Evolutionary conservation across 495 filamentous ascomycete species (phyloP).

Genomic region (Penicillium egyptiacum): DNA sequence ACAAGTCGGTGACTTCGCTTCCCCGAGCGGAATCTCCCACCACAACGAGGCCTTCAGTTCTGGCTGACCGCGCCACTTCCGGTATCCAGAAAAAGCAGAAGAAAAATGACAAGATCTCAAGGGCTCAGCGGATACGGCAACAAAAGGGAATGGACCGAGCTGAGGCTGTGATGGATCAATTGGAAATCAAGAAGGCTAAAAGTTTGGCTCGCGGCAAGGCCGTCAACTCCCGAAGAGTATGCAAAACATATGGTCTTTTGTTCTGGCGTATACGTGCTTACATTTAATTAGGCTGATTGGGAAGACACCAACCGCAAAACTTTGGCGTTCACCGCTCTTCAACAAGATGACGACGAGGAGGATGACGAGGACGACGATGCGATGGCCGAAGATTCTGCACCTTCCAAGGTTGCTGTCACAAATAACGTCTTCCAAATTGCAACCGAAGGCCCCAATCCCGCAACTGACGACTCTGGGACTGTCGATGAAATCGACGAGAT

Average conservation of each 20-base stretch:
- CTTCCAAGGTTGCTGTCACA: conserved; percentile 19
- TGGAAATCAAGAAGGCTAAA: conserved; percentile 66
- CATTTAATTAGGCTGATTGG: conserved; percentile 40
- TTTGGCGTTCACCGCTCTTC: conserved; percentile 32
- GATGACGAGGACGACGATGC: conserved; percentile 32
- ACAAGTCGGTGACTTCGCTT: conserved; percentile 69
- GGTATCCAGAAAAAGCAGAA: conserved; percentile 69
- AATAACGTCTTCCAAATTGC: conserved; percentile 18
- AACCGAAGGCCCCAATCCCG: conserved; percentile 14
- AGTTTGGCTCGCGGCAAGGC: conserved; percentile 60
- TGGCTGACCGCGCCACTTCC: conserved; percentile 55
- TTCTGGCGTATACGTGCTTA: conserved; percentile 20
- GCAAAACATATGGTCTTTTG: conserved; percentile 5
- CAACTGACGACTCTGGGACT: conserved; percentile 24
- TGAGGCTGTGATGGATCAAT: conserved; percentile 66
- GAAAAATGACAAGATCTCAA: conserved; percentile 57
- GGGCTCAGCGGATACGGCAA: conserved; percentile 64
- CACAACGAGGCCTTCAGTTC: conserved; percentile 56
- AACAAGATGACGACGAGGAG: conserved; percentile 24
- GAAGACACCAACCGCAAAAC: conserved; percentile 43
- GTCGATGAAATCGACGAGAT: conserved; percentile 46
- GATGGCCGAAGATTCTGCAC: conserved; percentile 35
- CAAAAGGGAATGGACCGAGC: conserved; percentile 74
- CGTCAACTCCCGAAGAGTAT: conserved; percentile 52
- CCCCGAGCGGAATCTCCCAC: conserved; percentile 55